A percentile compares a stretch with the other conserved stretches of the same genome.
phyloP scores from a whole-genome alignment of 805 yeast species.

The Phaffomyces antillensis region DNA sequence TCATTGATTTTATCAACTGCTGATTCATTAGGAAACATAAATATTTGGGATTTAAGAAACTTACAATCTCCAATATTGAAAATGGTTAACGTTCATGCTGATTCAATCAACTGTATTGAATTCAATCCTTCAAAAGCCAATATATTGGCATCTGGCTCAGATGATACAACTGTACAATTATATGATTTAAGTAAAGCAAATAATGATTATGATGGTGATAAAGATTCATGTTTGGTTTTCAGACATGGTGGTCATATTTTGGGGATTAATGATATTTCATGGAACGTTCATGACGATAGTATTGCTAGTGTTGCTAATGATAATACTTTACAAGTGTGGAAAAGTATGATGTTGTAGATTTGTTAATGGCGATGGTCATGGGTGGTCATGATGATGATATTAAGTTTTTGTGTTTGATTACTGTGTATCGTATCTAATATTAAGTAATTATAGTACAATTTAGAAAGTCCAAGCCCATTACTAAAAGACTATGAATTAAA shows the following conservation, averaged over 20 bases:
- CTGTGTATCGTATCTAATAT: too few relatives aligned
- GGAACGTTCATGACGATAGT: conserved; percentile 66
- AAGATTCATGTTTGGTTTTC: conserved; percentile 36
- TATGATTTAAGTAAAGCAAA: conserved; percentile 41
- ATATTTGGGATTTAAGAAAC: conserved; percentile 61
- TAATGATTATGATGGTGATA: not conserved
- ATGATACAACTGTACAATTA: conserved; percentile 54
- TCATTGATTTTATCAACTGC: conserved; percentile 61
- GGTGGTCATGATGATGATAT: too few relatives aligned
- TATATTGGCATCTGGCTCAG: conserved; percentile 58
- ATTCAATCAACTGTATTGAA: conserved; percentile 53
- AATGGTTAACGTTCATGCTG: conserved; percentile 33
- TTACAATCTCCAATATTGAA: conserved; percentile 26
- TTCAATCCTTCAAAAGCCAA: conserved; percentile 61
- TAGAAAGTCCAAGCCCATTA: too few relatives aligned
- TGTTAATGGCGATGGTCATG: too few relatives aligned
- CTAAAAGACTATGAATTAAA: too few relatives aligned
- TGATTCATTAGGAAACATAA: conserved; percentile 47
- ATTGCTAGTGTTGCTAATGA: conserved; percentile 77
- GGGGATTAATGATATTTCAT: conserved; percentile 77
- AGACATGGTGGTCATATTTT: conserved; percentile 81
- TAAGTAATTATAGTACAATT: too few relatives aligned
- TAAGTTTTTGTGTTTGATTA: too few relatives aligned
- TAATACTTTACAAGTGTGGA: conserved; percentile 84
- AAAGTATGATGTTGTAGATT: conserved; percentile 10